These are phyloP conservation scores for Raphanus sativus DNA, from an alignment of 345 rosid species.

Conservation along the genomic window DNA sequence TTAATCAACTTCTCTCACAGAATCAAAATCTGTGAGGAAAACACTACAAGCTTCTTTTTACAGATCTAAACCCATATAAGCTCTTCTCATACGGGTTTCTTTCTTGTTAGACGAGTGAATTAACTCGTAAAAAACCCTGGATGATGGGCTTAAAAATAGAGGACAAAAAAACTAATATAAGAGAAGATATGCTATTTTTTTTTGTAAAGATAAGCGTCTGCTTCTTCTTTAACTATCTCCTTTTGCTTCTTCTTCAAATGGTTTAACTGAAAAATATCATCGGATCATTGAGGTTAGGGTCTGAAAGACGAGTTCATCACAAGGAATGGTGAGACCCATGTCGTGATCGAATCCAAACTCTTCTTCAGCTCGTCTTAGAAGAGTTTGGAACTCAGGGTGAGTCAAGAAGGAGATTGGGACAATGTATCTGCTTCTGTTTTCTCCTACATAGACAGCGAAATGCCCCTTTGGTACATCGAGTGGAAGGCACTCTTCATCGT, in stretches of 20 bases:
- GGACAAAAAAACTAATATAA: constrained; percentile 12
- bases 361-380: constrained; percentile 81
- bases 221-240: too few species aligned
- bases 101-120: constrained; percentile 43
- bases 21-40: constrained; percentile 59
- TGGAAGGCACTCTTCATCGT: constrained; percentile 55
- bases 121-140: constrained; percentile 46
- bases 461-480: constrained; percentile 93
- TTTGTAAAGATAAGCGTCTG: constrained; percentile 17
- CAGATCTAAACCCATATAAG: constrained; percentile 46
- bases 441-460: constrained; percentile 87
- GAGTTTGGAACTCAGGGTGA: constrained; percentile 75
- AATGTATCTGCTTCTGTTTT: constrained; percentile 78
- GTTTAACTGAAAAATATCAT: constrained; percentile 8
- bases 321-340: constrained; percentile 89
- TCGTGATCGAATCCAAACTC: constrained; percentile 92
- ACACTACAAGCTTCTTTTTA: constrained; percentile 42
- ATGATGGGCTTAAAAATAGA: constrained; percentile 32
- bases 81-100: background rate
- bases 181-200: constrained; percentile 18
- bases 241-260: constrained; percentile 48
- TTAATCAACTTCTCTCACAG: constrained; percentile 59
- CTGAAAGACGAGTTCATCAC: constrained; percentile 70
- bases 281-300: constrained; percentile 37
- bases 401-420: constrained; percentile 81